These are phyloP conservation scores for Phyllostachys edulis DNA, from an alignment of 176 grass and related monocot species.

Conservation along the genomic window DNA sequence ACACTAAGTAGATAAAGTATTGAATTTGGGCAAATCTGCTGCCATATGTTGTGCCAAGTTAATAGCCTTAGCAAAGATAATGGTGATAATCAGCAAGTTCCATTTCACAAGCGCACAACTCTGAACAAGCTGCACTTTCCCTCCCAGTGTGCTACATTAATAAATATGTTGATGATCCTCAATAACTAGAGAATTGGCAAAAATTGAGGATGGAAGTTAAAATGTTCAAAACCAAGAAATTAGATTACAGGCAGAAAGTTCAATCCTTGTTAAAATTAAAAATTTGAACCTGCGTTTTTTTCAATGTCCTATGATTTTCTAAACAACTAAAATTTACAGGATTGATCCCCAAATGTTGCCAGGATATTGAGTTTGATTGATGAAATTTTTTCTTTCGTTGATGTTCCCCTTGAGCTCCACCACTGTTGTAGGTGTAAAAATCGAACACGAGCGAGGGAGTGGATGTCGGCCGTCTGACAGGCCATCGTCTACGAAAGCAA, in stretches of 20 bases:
- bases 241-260: not conserved
- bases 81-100: not conserved
- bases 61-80: not conserved
- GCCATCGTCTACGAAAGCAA: too few species aligned
- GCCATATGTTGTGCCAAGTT: not conserved
- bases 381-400: not conserved
- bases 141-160: not conserved
- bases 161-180: not conserved
- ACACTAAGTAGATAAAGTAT: not conserved
- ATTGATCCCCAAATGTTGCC: not conserved
- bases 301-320: not conserved
- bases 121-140: not conserved
- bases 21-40: not conserved
- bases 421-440: too few species aligned
- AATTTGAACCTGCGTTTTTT: not conserved
- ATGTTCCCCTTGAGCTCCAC: not conserved
- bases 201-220: not conserved
- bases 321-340: not conserved
- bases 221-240: not conserved
- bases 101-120: not conserved
- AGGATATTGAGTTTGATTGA: not conserved
- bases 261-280: not conserved
- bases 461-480: too few species aligned
- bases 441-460: too few species aligned
- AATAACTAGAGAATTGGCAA: not conserved